Evolutionary conservation across 2,329 filamentous ascomycete genomes (phyloP).

Genomic region (Cladosporium velox): DNA sequence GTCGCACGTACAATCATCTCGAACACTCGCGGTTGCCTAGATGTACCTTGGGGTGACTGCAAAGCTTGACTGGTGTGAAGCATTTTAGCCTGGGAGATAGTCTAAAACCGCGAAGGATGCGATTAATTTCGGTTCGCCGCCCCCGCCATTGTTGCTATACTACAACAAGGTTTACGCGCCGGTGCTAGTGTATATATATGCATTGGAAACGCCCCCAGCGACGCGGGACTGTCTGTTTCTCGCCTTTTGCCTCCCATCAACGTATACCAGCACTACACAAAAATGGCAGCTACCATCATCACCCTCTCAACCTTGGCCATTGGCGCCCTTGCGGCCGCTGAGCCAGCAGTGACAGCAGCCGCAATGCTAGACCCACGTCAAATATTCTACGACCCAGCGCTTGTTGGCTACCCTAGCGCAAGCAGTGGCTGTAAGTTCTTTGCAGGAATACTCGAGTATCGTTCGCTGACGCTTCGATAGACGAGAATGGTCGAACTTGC

Average conservation of each 20-base stretch:
- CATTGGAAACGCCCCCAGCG: not conserved
- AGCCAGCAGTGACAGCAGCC: constrained; percentile 13
- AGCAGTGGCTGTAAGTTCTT: not conserved
- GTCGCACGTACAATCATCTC: not conserved
- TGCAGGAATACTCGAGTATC: not conserved
- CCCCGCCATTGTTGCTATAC: constrained; percentile 1
- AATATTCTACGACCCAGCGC: not conserved
- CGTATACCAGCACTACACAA: not conserved
- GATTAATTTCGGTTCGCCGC: constrained; percentile 1
- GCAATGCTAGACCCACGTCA: constrained; percentile 6
- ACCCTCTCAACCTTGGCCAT: not conserved
- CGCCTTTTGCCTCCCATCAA: not conserved
- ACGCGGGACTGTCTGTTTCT: not conserved
- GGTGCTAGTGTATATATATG: constrained; percentile 6
- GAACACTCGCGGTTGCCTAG: not conserved
- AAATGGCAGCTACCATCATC: constrained; percentile 2
- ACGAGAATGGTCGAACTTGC: not conserved
- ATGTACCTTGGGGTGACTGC: not conserved
- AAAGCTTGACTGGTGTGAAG: not conserved
- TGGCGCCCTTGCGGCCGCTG: not conserved
- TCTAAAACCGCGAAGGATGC: not conserved
- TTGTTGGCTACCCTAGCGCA: constrained; percentile 10
- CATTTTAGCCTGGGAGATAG: not conserved
- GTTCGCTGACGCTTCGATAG: not conserved
- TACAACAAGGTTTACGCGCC: not conserved